Conservation (phyloP, 805 yeast genomes). For the Starmerella roubikii region DNA sequence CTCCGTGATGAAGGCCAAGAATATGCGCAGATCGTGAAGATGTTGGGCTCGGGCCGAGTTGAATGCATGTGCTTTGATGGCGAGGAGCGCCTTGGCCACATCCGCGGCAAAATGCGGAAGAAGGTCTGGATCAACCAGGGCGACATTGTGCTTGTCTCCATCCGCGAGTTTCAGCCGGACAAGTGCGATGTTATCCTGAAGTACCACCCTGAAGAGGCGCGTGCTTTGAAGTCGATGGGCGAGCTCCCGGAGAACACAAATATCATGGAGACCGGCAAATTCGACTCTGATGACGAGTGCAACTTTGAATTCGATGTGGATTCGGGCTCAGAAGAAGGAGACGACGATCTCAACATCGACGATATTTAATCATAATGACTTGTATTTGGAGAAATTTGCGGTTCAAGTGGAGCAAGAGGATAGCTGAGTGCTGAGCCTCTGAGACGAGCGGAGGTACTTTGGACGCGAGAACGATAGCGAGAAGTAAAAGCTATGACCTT, state of each 20-base stretch:
- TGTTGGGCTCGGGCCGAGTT: conserved; percentile 96
- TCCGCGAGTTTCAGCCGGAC: conserved; percentile 97
- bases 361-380: conserved; percentile 65
- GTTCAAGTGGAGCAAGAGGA: not conserved
- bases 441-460: no score
- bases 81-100: conserved; percentile 85
- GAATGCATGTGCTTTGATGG: conserved; percentile 95
- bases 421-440: no score
- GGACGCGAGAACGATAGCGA: no score
- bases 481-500: no score
- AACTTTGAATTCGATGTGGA: conserved; percentile 91
- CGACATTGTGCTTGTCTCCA: conserved; percentile 86
- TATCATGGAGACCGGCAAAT: conserved; percentile 94
- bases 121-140: conserved; percentile 99
- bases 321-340: conserved; percentile 52
- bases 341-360: conserved; percentile 76
- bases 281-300: conserved; percentile 93
- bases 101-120: conserved; percentile 97
- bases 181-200: conserved; percentile 97
- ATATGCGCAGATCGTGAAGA: conserved; percentile 94
- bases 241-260: conserved; percentile 95
- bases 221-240: conserved; percentile 87
- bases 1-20: conserved; percentile 95
- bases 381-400: not conserved
- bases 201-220: conserved; percentile 94